phyloP scores from a whole-genome alignment of 371 early-diverging fungal species.

The Umbelopsis sp. region DNA sequence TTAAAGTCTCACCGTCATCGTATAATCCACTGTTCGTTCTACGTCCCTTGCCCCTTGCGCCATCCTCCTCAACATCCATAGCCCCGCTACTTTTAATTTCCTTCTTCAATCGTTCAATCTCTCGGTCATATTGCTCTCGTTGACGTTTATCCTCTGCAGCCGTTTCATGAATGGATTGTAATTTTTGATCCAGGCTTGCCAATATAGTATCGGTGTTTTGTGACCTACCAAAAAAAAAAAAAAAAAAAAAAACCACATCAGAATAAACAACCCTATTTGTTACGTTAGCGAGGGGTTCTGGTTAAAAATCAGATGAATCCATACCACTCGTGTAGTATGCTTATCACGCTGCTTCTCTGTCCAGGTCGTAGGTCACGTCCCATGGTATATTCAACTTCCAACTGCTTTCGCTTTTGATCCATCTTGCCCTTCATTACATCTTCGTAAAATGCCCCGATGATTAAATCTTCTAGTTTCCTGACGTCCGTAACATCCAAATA shows the following conservation, averaged over 20 bases:
- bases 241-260: not conserved
- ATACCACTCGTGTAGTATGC: constrained; percentile 63
- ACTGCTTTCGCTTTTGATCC: constrained; percentile 74
- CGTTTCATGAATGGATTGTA: constrained; percentile 58
- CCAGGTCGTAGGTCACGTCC: constrained; percentile 80
- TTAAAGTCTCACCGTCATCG: constrained; percentile 18
- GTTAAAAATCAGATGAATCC: not conserved
- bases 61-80: constrained; percentile 25
- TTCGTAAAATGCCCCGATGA: constrained; percentile 86
- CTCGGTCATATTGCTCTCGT: constrained; percentile 47
- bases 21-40: constrained; percentile 12
- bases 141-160: constrained; percentile 61
- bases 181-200: constrained; percentile 67
- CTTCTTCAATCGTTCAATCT: constrained; percentile 52
- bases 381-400: constrained; percentile 83
- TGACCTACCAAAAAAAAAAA: constrained; percentile 30
- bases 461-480: constrained; percentile 82
- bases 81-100: constrained; percentile 32
- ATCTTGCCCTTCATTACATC: constrained; percentile 77
- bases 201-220: constrained; percentile 57
- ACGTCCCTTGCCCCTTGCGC: constrained; percentile 20
- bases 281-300: not conserved
- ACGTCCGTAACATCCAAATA: constrained; percentile 75
- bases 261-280: too few relatives aligned
- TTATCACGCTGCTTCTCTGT: constrained; percentile 60